Evolutionary conservation across 331 rosid genomes (phyloP).

Genomic region (Phaseolus coccineus): DNA sequence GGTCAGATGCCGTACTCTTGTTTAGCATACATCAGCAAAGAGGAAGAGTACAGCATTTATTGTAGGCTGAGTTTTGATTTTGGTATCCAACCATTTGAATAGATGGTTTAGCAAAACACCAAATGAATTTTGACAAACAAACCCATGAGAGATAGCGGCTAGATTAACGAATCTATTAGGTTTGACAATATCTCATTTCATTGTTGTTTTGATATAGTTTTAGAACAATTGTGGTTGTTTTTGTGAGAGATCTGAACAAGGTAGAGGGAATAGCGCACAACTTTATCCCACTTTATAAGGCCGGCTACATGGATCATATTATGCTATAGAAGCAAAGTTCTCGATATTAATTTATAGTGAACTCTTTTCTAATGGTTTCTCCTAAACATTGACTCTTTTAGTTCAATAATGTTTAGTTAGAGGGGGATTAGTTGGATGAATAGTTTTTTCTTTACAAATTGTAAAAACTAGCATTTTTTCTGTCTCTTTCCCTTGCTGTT

Average conservation of each 20-base stretch:
- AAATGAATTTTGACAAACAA: no score
- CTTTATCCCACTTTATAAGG: neutral
- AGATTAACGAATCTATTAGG: slow-evolving; percentile 3
- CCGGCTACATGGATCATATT: neutral
- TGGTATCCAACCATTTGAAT: no score
- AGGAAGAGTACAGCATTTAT: no score
- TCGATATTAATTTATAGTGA: neutral
- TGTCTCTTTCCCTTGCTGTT: neutral
- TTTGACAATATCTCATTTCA: neutral
- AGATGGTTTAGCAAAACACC: no score
- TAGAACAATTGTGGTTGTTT: neutral
- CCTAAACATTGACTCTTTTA: no score
- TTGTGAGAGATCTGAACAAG: neutral
- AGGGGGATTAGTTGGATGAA: no score
- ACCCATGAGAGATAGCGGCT: neutral
- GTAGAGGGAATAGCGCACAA: neutral
- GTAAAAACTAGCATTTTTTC: neutral
- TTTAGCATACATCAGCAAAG: no score
- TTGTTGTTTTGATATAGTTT: neutral
- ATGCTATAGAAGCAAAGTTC: neutral
- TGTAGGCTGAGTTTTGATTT: no score
- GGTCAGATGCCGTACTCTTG: neutral
- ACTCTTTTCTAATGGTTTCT: slow-evolving; percentile 4
- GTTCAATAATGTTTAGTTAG: neutral
- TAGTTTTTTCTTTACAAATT: neutral